These are phyloP conservation scores for Aspergillus fructus DNA, from an alignment of 2,329 filamentous ascomycete species.

Conservation along the genomic window DNA sequence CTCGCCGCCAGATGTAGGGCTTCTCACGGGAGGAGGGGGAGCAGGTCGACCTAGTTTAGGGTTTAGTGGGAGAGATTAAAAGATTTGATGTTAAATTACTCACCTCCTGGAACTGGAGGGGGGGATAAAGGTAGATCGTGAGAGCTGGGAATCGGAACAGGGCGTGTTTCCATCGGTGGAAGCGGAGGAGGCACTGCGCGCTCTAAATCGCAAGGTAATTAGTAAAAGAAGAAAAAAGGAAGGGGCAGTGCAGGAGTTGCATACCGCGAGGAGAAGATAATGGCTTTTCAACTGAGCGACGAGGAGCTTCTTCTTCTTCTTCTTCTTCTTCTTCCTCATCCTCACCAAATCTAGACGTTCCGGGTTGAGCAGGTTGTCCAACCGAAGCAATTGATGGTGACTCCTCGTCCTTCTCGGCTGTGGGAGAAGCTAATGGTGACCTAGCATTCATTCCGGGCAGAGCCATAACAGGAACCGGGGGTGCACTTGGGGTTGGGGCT, in stretches of 20 bases:
- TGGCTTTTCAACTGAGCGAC: conserved; percentile 43
- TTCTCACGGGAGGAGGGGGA: conserved; percentile 46
- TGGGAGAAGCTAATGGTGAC: conserved; percentile 45
- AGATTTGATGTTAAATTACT: conserved; percentile 33
- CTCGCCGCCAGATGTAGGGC: conserved; percentile 68
- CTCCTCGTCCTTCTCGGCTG: conserved; percentile 52
- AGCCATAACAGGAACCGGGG: conserved; percentile 56
- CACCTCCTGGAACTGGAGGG: conserved; percentile 54
- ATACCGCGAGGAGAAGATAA: conserved; percentile 53
- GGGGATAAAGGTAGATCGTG: conserved; percentile 35
- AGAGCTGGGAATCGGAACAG: conserved; percentile 38
- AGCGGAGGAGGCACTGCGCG: conserved; percentile 47
- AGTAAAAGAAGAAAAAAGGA: not conserved
- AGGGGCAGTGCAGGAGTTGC: conserved; percentile 15
- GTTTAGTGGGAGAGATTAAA: not conserved
- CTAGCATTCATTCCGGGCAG: conserved; percentile 69
- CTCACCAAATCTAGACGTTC: conserved; percentile 53
- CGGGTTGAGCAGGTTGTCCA: conserved; percentile 43
- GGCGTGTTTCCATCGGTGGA: conserved; percentile 41
- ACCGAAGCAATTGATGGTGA: conserved; percentile 42
- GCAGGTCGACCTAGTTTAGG: conserved; percentile 58
- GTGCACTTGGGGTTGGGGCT: conserved; percentile 33
- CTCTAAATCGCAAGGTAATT: conserved; percentile 32
- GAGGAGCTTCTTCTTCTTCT: conserved; percentile 31
- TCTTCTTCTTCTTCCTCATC: conserved; percentile 26